A percentile compares a stretch with the other conserved stretches of the same genome.
Conservation (phyloP, 352 stramenopile genomes). For the Globisporangium barbulae region DNA sequence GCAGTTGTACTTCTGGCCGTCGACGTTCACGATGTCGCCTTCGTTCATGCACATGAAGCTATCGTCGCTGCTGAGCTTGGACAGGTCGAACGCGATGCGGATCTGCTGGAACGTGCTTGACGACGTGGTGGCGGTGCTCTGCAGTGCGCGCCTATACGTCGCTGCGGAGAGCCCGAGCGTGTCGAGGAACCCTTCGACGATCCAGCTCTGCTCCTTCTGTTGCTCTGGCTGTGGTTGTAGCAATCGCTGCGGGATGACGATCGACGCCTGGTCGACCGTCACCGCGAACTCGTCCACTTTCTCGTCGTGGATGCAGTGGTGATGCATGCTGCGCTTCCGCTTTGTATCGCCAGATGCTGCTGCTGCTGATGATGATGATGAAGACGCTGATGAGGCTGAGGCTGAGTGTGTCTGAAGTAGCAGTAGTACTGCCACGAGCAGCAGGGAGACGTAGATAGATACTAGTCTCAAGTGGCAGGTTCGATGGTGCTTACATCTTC, state of each 20-base stretch:
- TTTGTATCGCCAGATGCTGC: background rate
- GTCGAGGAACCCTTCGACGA: slow-evolving; percentile 42
- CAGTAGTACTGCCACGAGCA: background rate
- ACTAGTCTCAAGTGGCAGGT: background rate
- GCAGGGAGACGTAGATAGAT: background rate
- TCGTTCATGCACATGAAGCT: slow-evolving; percentile 54
- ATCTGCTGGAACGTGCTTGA: slow-evolving; percentile 54
- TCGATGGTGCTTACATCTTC: background rate
- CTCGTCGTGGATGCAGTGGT: slow-evolving; percentile 73
- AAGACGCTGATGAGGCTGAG: background rate
- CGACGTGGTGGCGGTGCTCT: slow-evolving; percentile 5
- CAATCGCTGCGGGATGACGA: slow-evolving; percentile 33
- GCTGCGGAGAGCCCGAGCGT: slow-evolving; percentile 27
- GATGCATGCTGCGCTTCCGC: slow-evolving; percentile 10
- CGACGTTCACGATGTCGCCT: slow-evolving; percentile 45
- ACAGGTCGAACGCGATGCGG: slow-evolving; percentile 76
- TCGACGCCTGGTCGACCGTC: slow-evolving; percentile 34
- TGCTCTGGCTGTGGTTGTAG: slow-evolving; percentile 8
- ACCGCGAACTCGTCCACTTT: slow-evolving; percentile 48
- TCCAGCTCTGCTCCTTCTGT: slow-evolving; percentile 18
- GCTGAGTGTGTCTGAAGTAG: background rate
- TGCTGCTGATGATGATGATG: background rate
- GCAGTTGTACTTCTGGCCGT: slow-evolving; percentile 53
- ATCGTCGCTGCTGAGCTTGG: slow-evolving; percentile 66
- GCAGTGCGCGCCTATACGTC: slow-evolving; percentile 7